Conservation (phyloP, 306 rosid genomes). For the Dalbergia cochinchinensis region DNA sequence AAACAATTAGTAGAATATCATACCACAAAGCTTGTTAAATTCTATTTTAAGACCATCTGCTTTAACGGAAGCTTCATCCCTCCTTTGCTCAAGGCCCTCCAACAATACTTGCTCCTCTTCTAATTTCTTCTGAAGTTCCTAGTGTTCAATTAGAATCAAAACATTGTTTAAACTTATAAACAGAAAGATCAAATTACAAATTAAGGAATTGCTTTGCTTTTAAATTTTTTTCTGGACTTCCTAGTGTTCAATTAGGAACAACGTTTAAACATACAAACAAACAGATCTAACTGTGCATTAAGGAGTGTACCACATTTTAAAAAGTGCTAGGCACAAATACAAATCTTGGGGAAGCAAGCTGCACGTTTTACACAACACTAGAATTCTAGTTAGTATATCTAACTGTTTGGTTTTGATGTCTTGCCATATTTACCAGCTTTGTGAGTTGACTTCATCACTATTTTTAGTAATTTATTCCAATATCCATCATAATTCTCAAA, state of each 20-base stretch:
- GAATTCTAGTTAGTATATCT: constrained; percentile 5
- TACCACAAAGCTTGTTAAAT: constrained; percentile 79
- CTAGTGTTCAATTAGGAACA: neutral
- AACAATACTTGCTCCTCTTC: constrained; percentile 13
- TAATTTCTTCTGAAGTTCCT: neutral
- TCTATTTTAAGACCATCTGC: constrained; percentile 63
- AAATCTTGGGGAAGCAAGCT: constrained; percentile 24
- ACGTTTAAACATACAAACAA: constrained; percentile 11
- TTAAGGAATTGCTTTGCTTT: neutral
- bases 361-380: constrained; percentile 27
- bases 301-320: neutral
- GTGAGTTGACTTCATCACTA: neutral
- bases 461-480: neutral
- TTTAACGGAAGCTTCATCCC: constrained; percentile 62
- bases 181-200: neutral
- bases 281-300: constrained; percentile 3
- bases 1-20: constrained; percentile 40
- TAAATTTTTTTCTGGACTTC: neutral
- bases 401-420: constrained; percentile 28
- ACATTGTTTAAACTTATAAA: neutral
- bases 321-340: constrained; percentile 17
- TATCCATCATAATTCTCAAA: neutral
- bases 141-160: neutral
- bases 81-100: constrained; percentile 56
- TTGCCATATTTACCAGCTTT: constrained; percentile 31